Conservation (phyloP, 2,329 filamentous ascomycete genomes). For the Fusarium sp. region DNA sequence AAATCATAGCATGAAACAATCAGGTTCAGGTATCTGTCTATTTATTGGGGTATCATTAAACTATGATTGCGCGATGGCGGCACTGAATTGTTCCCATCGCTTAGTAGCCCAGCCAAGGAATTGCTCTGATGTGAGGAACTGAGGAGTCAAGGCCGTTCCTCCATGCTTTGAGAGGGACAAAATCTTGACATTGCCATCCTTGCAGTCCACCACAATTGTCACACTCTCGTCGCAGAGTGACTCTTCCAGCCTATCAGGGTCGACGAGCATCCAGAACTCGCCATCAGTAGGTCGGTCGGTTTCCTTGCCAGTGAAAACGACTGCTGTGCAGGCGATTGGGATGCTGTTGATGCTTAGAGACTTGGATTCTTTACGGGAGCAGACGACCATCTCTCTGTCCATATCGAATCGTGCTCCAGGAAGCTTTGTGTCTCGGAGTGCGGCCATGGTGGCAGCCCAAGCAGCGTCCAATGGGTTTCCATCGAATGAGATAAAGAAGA, state of each 20-base stretch:
- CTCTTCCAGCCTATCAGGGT: conserved; percentile 93
- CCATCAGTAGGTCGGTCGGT: conserved; percentile 57
- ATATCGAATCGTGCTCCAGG: conserved; percentile 85
- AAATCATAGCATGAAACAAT: neutral
- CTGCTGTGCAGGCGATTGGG: conserved; percentile 81
- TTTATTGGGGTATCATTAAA: conserved; percentile 44
- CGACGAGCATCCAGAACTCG: conserved; percentile 80
- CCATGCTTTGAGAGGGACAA: conserved; percentile 85
- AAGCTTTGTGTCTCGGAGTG: conserved; percentile 79
- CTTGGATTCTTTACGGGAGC: conserved; percentile 68
- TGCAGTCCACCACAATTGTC: conserved; percentile 81
- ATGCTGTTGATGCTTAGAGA: conserved; percentile 71
- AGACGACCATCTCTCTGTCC: conserved; percentile 82
- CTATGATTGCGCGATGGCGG: conserved; percentile 48
- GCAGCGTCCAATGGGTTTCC: conserved; percentile 92
- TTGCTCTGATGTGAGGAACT: conserved; percentile 72
- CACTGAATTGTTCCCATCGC: conserved; percentile 52
- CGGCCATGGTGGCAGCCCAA: conserved; percentile 86
- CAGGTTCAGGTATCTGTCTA: conserved; percentile 12
- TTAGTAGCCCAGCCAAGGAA: conserved; percentile 54
- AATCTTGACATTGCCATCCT: conserved; percentile 65
- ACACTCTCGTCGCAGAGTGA: conserved; percentile 82
- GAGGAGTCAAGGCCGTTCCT: conserved; percentile 74
- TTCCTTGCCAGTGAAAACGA: conserved; percentile 77
- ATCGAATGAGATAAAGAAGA: conserved; percentile 93